Percentiles rank a stretch among this genome's conserved stretches.
Conservation (phyloP, 139 green algal genomes). For the Coelastrella sp. region DNA sequence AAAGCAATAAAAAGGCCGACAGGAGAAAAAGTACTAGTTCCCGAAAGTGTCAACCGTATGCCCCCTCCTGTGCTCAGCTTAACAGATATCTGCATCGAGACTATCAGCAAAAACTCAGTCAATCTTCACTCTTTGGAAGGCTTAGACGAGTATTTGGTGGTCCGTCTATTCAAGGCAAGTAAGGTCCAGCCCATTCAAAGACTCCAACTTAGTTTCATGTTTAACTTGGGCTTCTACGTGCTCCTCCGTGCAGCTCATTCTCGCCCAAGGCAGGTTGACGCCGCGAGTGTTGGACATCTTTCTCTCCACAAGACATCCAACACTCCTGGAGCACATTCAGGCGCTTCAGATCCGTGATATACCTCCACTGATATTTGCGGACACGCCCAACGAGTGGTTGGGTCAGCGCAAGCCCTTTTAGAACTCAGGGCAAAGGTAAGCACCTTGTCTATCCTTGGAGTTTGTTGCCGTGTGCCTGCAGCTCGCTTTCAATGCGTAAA, state of each 20-base stretch:
- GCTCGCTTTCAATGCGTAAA: too few species aligned
- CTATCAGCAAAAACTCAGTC: neutral
- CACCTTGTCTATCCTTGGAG: too few species aligned
- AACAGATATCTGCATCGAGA: neutral
- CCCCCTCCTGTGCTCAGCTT: neutral
- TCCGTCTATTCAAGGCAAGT: neutral
- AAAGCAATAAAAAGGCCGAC: too few species aligned
- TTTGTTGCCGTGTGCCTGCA: too few species aligned
- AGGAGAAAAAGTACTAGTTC: neutral
- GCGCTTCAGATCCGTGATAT: conserved; percentile 27
- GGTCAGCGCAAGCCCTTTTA: conserved; percentile 20
- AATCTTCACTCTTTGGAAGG: neutral
- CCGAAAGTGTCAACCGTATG: neutral
- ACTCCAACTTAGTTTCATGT: too few species aligned
- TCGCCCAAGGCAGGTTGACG: conserved; percentile 8
- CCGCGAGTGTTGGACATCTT: conserved; percentile 31
- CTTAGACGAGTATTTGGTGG: neutral
- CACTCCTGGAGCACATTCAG: neutral
- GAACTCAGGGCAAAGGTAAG: neutral
- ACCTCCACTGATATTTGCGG: conserved; percentile 2
- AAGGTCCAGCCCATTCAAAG: too few species aligned
- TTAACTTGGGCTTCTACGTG: neutral
- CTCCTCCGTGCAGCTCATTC: conserved; percentile 7
- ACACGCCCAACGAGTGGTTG: conserved; percentile 27
- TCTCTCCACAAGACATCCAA: neutral